Conservation (phyloP, 352 stramenopile species). For the Phytopythium sindhum region DNA sequence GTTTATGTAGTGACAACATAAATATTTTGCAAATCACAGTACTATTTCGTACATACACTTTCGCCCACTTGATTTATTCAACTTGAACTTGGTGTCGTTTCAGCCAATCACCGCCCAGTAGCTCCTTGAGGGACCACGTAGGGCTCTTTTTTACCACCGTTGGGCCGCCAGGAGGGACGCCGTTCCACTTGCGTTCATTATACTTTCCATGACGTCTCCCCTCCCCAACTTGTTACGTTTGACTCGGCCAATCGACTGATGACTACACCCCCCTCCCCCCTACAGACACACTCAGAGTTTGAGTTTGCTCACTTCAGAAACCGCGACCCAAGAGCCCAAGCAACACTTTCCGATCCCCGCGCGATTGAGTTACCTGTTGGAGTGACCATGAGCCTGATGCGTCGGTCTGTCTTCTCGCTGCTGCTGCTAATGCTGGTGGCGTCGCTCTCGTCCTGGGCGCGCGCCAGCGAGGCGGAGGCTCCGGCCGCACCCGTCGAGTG, state of each 20-base stretch:
- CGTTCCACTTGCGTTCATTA: background rate
- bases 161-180: background rate
- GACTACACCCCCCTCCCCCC: background rate
- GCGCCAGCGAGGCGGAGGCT: constrained; percentile 5
- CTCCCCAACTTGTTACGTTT: background rate
- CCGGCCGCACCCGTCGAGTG: constrained; percentile 15
- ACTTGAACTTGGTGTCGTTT: constrained; percentile 5
- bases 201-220: background rate
- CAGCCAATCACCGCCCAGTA: constrained; percentile 1
- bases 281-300: no score
- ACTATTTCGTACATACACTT: background rate
- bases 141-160: background rate
- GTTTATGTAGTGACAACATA: background rate
- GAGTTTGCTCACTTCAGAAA: constrained; percentile 1
- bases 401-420: constrained; percentile 3
- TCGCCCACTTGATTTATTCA: constrained; percentile 7
- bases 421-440: constrained; percentile 6
- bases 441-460: constrained; percentile 1
- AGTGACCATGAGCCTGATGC: constrained; percentile 1
- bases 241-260: background rate
- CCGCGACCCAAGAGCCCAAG: constrained; percentile 1
- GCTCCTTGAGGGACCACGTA: background rate
- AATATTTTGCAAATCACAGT: background rate
- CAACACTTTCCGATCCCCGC: background rate
- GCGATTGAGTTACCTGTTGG: background rate